Evolutionary conservation across 129 eudicot species (phyloP), one percentile per base, ranked within the genome.

Genomic region (Escallonia rubra): DNA sequence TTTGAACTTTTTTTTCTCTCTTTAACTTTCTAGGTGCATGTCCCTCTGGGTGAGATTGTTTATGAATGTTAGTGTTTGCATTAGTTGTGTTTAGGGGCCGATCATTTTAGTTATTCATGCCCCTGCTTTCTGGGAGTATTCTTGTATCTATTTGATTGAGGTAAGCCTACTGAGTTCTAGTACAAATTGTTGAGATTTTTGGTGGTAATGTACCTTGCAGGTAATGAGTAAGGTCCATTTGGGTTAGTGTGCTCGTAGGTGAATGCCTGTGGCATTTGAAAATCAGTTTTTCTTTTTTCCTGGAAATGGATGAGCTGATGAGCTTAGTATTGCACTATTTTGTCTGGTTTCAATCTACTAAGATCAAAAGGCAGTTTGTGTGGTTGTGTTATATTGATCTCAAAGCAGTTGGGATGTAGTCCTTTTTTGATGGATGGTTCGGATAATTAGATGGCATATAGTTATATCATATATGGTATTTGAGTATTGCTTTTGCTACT

Each of bases 131-230:
- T 55, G 14, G 59, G 66, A n/a, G 47, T 61, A 51, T 44, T 55
- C 8, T 63, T n/a, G 39, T 71, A 42, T 43, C 63, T 47, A 58
- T 39, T 55, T 54, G 59, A 41, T 59, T 59, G 67, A 13, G 73
- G 64, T 61, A 52, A 53, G 12, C 60, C 15, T 4, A 46, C 23
- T 53, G 61, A 40, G 43, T 66, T 53, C 34, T 40, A 50, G 12
- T 42, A 13, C 6, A 10, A 1, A 53, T 2, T 43, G 43, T 2
- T 54, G 63, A 55, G 11, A 42, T 23, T n/a, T 44, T 10, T 8
- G 64, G 23, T 67, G 15, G 14, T 53, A 54, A 4, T 67, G 45
- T 57, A 48, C 48, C 56, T 64, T 40, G 3, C 12, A 13, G 38
- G 41, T 52, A 43, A n/a, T n/a, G 14, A 59, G 6, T 45, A 46